These are phyloP conservation scores for Calocera cornea DNA, from an alignment of 768 basidiomycete species.

Conservation along the genomic window DNA sequence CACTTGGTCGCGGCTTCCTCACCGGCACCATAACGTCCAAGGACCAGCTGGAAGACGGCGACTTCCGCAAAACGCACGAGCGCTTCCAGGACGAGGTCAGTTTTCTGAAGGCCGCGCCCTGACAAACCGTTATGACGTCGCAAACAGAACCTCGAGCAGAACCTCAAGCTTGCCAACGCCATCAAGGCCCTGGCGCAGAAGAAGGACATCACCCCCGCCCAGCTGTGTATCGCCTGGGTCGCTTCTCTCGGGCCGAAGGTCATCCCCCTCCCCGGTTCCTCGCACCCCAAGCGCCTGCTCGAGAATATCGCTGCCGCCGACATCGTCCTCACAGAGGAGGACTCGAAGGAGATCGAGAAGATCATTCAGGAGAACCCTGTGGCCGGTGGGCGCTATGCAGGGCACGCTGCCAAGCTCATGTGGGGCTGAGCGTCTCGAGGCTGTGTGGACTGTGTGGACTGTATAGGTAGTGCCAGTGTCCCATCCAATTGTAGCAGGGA, in stretches of 20 bases:
- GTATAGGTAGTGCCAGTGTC: background rate
- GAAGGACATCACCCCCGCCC: constrained; percentile 27
- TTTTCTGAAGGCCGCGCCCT: too few relatives aligned
- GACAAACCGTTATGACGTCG: background rate
- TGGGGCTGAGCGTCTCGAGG: background rate
- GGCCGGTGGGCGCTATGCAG: constrained; percentile 30
- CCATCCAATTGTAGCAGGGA: background rate
- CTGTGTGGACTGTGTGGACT: too few relatives aligned
- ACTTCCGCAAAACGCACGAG: constrained; percentile 28
- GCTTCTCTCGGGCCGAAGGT: constrained; percentile 18
- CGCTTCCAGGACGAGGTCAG: constrained; percentile 34
- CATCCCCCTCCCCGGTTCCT: constrained; percentile 24
- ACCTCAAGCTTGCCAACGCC: constrained; percentile 27
- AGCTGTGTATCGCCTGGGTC: constrained; percentile 31
- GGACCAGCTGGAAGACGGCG: constrained; percentile 30
- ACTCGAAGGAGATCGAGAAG: constrained; percentile 30
- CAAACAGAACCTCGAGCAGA: constrained; percentile 23
- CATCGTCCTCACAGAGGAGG: constrained; percentile 30
- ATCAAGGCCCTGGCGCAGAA: constrained; percentile 22
- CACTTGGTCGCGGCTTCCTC: constrained; percentile 27
- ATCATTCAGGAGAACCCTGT: constrained; percentile 27
- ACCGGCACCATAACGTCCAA: constrained; percentile 21
- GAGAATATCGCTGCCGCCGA: constrained; percentile 36
- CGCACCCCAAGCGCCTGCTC: constrained; percentile 29
- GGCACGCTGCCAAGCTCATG: background rate